Percentiles rank a stretch among this genome's conserved stretches.
phyloP scores from a whole-genome alignment of 306 rosid genomes.

The Nissolia schottii region DNA sequence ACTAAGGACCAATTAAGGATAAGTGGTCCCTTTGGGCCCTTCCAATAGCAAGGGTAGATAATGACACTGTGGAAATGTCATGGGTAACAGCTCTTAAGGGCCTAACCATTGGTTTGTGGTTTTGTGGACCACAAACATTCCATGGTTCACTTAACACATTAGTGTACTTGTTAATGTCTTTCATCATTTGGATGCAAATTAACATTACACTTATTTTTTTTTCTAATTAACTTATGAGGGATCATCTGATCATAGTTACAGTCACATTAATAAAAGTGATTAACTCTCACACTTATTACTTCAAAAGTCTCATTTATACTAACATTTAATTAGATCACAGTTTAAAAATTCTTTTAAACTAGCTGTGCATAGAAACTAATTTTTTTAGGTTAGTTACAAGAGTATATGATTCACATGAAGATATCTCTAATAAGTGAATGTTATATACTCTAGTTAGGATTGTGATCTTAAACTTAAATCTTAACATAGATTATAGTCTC shows the following conservation, averaged over 20 bases:
- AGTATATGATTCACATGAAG: neutral
- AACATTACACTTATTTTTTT: no score
- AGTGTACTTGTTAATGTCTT: neutral
- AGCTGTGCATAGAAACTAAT: no score
- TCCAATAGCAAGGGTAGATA: neutral
- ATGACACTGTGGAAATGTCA: neutral
- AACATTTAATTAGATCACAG: no score
- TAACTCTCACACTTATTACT: no score
- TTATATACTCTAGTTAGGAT: neutral
- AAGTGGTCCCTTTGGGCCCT: constrained; percentile 19
- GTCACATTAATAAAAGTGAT: no score
- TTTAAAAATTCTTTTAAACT: no score
- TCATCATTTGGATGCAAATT: neutral
- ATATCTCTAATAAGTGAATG: neutral
- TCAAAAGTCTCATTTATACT: no score
- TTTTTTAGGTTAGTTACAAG: neutral
- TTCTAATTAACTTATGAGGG: no score
- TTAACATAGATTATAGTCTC: neutral
- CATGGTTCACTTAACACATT: neutral
- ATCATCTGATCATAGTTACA: no score
- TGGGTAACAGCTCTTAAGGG: neutral
- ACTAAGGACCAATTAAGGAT: constrained; percentile 1
- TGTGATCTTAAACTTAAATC: neutral
- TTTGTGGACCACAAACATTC: neutral
- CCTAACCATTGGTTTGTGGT: neutral